phyloP scores from a whole-genome alignment of 2,329 filamentous ascomycete species.

The Fragosphaeria purpurea region DNA sequence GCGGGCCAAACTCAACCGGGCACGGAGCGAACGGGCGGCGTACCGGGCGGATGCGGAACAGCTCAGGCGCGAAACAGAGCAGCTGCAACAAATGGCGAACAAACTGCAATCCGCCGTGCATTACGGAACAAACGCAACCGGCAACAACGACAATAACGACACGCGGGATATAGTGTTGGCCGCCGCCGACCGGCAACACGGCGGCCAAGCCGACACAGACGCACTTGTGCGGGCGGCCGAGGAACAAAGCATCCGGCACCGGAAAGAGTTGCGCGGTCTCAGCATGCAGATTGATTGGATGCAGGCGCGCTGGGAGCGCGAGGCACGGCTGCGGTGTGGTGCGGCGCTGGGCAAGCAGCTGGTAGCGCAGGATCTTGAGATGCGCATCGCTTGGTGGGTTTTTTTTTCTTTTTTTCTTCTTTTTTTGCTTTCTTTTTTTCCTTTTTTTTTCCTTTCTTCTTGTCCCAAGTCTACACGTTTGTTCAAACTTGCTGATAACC shows the following conservation, averaged over 20 bases:
- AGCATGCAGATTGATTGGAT: conserved; percentile 87
- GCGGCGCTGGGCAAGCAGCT: conserved; percentile 81
- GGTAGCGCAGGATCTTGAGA: conserved; percentile 66
- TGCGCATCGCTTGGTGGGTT: conserved; percentile 84
- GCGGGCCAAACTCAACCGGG: conserved; percentile 57
- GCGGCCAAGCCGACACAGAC: conserved; percentile 39
- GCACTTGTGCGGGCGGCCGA: conserved; percentile 48
- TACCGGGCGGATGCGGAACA: conserved; percentile 46
- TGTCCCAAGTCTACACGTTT: neutral
- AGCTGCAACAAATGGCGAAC: conserved; percentile 30
- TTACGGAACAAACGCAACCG: conserved; percentile 13
- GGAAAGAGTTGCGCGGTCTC: conserved; percentile 70
- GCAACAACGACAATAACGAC: conserved; percentile 4
- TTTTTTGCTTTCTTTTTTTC: neutral
- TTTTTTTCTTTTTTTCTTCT: neutral
- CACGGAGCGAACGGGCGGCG: conserved; percentile 53
- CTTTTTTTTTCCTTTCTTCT: neutral
- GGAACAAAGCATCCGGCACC: conserved; percentile 58
- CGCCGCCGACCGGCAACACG: conserved; percentile 20
- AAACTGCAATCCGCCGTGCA: conserved; percentile 22
- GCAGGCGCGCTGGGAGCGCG: conserved; percentile 68
- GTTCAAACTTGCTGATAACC: neutral
- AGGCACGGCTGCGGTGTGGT: conserved; percentile 69
- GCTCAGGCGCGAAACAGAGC: conserved; percentile 40
- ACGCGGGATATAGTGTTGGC: conserved; percentile 10